These are phyloP conservation scores for Rhododendron kiyosumense DNA, from an alignment of 148 eudicot species.

Conservation along the genomic window DNA sequence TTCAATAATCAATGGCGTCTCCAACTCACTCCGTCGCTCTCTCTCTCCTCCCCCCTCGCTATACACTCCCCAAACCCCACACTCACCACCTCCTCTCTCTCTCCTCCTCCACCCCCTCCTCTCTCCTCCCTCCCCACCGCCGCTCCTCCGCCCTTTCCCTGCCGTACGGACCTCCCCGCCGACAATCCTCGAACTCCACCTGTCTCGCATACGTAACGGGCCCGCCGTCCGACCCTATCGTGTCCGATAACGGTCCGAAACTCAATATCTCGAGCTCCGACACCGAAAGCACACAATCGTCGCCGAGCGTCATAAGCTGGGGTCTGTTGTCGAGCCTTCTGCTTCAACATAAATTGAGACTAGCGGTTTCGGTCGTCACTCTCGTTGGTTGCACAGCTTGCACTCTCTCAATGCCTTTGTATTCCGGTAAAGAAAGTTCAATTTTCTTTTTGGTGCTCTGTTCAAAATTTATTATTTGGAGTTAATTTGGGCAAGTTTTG, in stretches of 20 bases:
- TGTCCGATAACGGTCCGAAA: constrained; percentile 36
- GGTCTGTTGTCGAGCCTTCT: constrained; percentile 56
- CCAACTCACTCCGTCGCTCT: constrained; percentile 13
- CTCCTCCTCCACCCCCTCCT: constrained; percentile 25
- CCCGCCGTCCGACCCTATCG: constrained; percentile 61
- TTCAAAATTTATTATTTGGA: background rate
- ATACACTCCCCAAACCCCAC: background rate
- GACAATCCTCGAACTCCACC: background rate
- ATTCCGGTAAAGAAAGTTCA: constrained; percentile 38
- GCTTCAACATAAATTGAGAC: constrained; percentile 48
- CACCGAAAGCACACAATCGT: constrained; percentile 17
- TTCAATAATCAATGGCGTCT: constrained; percentile 33
- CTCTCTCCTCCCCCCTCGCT: constrained; percentile 1
- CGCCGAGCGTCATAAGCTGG: constrained; percentile 56
- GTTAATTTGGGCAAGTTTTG: background rate
- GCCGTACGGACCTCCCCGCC: constrained; percentile 1
- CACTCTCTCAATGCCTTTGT: constrained; percentile 77
- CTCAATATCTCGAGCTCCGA: constrained; percentile 15
- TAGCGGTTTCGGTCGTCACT: constrained; percentile 39
- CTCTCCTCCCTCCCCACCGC: background rate
- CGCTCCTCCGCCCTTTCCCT: constrained; percentile 12
- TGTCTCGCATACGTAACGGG: constrained; percentile 52
- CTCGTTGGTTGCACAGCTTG: constrained; percentile 66
- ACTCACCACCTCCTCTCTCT: constrained; percentile 3
- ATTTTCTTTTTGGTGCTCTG: background rate